phyloP scores from a whole-genome alignment of 805 yeast genomes.

The Candida saitoana region DNA sequence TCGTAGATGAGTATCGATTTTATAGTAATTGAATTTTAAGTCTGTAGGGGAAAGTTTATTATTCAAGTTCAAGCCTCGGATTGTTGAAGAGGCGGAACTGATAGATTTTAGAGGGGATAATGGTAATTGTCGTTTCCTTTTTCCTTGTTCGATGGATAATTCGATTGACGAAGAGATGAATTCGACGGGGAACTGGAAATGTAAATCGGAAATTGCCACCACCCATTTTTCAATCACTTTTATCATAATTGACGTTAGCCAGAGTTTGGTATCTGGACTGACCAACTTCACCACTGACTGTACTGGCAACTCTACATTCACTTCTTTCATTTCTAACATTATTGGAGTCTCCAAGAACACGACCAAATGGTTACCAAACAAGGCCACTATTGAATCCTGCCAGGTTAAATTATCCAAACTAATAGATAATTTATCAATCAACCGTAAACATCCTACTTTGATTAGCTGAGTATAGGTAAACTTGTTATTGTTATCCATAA shows the following conservation, averaged over 20 bases:
- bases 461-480: constrained; percentile 24
- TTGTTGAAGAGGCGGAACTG: background rate
- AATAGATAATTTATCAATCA: constrained; percentile 31
- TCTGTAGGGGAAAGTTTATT: background rate
- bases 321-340: constrained; percentile 2
- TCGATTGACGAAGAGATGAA: constrained; percentile 32
- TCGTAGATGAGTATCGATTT: constrained; percentile 2
- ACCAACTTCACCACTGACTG: constrained; percentile 21
- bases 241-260: constrained; percentile 24
- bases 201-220: constrained; percentile 33
- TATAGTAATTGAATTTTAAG: background rate
- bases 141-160: background rate
- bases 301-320: constrained; percentile 14
- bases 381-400: constrained; percentile 18
- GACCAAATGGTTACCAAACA: constrained; percentile 32
- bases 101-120: background rate
- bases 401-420: constrained; percentile 12
- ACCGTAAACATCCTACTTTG: constrained; percentile 30
- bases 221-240: constrained; percentile 44
- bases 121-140: background rate
- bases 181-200: constrained; percentile 29
- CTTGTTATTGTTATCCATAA: constrained; percentile 20
- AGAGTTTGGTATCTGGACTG: constrained; percentile 11
- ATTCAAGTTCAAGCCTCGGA: background rate
- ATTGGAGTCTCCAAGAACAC: constrained; percentile 14